Conservation (phyloP, 2,329 filamentous ascomycete species). For the Zelopaecilomyces penicillatus region DNA sequence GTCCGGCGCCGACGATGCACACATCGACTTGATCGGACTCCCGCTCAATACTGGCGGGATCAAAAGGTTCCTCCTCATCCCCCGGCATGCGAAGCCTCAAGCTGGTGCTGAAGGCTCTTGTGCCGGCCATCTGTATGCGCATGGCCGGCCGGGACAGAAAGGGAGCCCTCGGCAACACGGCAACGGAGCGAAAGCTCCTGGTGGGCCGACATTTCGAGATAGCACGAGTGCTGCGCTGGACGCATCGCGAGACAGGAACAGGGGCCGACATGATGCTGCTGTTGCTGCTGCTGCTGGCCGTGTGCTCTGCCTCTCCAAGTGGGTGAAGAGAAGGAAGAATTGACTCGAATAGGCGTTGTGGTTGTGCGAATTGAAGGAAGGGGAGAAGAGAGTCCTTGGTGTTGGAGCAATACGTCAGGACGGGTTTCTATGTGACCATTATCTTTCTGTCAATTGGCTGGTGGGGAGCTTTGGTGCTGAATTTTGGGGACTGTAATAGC, state of each 20-base stretch:
- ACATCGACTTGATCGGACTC: conserved; percentile 94
- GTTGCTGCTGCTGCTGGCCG: conserved; percentile 2
- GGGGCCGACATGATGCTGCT: conserved; percentile 25
- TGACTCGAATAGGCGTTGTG: conserved; percentile 3
- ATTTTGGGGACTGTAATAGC: conserved; percentile 6
- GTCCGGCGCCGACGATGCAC: conserved; percentile 93
- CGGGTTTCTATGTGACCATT: conserved; percentile 9
- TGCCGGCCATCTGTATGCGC: conserved; percentile 13
- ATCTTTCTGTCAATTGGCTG: conserved; percentile 14
- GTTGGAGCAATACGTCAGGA: conserved; percentile 5
- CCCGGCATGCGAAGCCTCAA: conserved; percentile 16
- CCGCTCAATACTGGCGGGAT: conserved; percentile 64
- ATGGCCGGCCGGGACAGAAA: conserved; percentile 12
- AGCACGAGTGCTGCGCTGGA: conserved; percentile 29
- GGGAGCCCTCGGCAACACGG: conserved; percentile 13
- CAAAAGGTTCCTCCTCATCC: conserved; percentile 46
- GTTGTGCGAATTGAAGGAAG: conserved; percentile 3
- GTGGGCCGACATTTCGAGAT: conserved; percentile 21
- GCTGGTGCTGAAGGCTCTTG: conserved; percentile 30
- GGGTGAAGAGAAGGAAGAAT: background rate
- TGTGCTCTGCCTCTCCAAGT: background rate
- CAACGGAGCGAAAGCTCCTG: conserved; percentile 15
- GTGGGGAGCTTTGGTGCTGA: conserved; percentile 1
- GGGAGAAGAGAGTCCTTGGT: conserved; percentile 2
- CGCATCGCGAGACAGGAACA: conserved; percentile 30